A percentile compares a stretch with the other conserved stretches of the same genome.
These are phyloP conservation scores for Pythium aquatile DNA, from an alignment of 352 stramenopile genomes.

Conservation along the genomic window DNA sequence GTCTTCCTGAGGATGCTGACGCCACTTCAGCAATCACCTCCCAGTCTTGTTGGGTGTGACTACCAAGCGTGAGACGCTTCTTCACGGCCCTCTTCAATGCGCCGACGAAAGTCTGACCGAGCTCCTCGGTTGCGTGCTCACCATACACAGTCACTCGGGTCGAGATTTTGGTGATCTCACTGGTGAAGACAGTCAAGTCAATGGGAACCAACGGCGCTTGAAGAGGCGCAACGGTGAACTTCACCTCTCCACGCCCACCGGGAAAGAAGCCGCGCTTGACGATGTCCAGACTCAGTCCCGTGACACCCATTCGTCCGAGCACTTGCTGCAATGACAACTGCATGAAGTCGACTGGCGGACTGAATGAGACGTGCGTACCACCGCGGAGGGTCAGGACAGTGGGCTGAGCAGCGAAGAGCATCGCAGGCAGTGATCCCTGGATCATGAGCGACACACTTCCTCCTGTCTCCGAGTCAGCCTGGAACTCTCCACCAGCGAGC, in stretches of 20 bases:
- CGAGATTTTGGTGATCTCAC: conserved; percentile 33
- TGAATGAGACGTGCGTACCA: conserved; percentile 64
- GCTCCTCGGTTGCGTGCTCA: conserved; percentile 30
- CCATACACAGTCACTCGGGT: conserved; percentile 49
- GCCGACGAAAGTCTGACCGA: conserved; percentile 37
- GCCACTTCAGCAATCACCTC: conserved; percentile 38
- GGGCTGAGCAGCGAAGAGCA: conserved; percentile 33
- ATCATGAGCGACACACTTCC: conserved; percentile 67
- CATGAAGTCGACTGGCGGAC: conserved; percentile 66
- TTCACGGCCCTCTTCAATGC: conserved; percentile 32
- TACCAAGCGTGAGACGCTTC: conserved; percentile 15
- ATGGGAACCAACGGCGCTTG: conserved; percentile 31
- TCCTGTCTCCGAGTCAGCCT: conserved; percentile 44
- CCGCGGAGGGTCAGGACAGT: conserved; percentile 41
- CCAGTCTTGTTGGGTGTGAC: conserved; percentile 20
- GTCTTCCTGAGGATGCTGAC: neutral
- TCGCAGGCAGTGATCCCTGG: conserved; percentile 52
- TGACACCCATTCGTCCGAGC: conserved; percentile 46
- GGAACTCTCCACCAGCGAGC: conserved; percentile 24
- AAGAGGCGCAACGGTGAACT: conserved; percentile 30
- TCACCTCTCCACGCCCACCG: conserved; percentile 40
- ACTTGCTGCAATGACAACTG: conserved; percentile 38
- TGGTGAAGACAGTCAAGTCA: conserved; percentile 36
- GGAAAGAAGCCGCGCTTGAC: conserved; percentile 51
- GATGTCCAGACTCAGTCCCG: conserved; percentile 31